Conservation (phyloP, 2,329 filamentous ascomycete species). For the Monilinia laxa region DNA sequence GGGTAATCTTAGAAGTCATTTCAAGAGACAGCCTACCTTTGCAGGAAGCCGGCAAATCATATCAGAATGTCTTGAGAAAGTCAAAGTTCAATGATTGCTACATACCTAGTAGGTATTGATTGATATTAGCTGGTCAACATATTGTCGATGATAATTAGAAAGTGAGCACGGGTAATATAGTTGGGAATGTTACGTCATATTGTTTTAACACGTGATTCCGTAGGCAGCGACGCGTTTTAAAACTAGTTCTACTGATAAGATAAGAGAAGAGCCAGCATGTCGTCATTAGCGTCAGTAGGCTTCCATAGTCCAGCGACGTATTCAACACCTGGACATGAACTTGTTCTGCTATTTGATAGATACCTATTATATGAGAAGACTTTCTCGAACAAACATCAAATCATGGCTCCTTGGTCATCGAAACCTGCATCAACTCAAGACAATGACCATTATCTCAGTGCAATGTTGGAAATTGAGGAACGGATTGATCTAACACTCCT, state of each 20-base stretch:
- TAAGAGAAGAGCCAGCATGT: conserved; percentile 20
- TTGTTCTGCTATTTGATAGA: not conserved
- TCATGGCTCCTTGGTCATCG: conserved; percentile 29
- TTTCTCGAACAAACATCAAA: conserved; percentile 11
- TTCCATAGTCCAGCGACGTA: not conserved
- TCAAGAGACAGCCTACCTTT: too few relatives aligned
- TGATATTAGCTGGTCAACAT: not conserved
- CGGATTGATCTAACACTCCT: conserved; percentile 51
- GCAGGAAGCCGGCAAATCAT: too few relatives aligned
- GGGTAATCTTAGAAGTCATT: too few relatives aligned
- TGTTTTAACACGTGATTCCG: not conserved
- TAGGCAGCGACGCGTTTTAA: not conserved
- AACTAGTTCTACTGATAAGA: conserved; percentile 10
- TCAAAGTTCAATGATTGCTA: too few relatives aligned
- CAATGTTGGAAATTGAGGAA: conserved; percentile 38
- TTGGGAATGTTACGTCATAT: not conserved
- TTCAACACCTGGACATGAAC: not conserved
- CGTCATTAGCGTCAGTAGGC: conserved; percentile 17
- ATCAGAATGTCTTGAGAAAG: too few relatives aligned
- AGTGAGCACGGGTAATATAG: too few relatives aligned
- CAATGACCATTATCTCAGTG: conserved; percentile 36
- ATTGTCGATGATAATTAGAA: not conserved
- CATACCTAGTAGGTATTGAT: too few relatives aligned
- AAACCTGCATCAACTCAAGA: conserved; percentile 21
- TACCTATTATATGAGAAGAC: not conserved